Conservation (phyloP, 495 filamentous ascomycete species). For the Acidomyces sp. region DNA sequence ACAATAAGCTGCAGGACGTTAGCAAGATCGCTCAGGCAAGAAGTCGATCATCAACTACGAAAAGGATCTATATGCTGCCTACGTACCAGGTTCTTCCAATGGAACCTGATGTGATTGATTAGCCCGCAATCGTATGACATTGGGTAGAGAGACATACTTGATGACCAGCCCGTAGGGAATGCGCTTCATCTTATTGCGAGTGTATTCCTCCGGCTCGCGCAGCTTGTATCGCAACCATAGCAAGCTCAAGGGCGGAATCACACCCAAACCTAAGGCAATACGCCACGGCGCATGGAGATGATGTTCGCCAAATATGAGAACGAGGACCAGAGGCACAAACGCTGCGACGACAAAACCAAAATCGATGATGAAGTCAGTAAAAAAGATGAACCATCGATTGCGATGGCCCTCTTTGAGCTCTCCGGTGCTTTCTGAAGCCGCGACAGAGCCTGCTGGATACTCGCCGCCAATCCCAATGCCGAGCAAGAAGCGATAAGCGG, state of each 20-base stretch:
- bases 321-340: conserved; percentile 49
- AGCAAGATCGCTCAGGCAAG: no score
- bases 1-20: conserved; percentile 52
- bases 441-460: conserved; percentile 80
- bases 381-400: conserved; percentile 85
- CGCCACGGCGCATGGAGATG: conserved; percentile 65
- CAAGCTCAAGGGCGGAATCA: conserved; percentile 62
- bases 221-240: conserved; percentile 64
- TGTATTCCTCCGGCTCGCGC: conserved; percentile 73
- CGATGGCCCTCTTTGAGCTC: conserved; percentile 68
- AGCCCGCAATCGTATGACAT: no score
- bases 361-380: conserved; percentile 84
- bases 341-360: conserved; percentile 63
- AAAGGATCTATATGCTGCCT: no score
- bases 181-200: conserved; percentile 40
- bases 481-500: conserved; percentile 73
- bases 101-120: no score
- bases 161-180: conserved; percentile 47
- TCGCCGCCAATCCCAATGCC: conserved; percentile 57
- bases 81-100: no score
- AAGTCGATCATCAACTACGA: no score
- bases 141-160: conserved; percentile 46
- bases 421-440: conserved; percentile 71
- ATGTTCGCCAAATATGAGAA: conserved; percentile 55
- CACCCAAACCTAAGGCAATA: conserved; percentile 61